phyloP scores from a whole-genome alignment of 2,329 filamentous ascomycete genomes.

The Nemania sp. region DNA sequence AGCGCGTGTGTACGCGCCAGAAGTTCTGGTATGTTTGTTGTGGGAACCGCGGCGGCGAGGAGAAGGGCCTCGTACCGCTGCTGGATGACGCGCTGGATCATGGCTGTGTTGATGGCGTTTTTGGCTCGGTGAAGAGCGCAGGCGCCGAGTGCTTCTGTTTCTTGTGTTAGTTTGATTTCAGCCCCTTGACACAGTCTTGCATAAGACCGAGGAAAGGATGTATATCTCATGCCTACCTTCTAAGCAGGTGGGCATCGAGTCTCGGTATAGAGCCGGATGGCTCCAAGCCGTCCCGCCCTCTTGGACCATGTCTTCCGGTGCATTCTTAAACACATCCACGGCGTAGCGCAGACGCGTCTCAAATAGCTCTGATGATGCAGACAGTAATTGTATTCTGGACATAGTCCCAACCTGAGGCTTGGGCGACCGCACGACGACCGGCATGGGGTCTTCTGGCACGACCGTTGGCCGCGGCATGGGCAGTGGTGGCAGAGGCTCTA shows the following conservation, averaged over 20 bases:
- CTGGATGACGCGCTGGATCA: conserved; percentile 26
- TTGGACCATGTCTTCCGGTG: conserved; percentile 20
- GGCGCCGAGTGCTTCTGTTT: conserved; percentile 22
- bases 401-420: not conserved
- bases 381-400: conserved; percentile 14
- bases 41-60: conserved; percentile 6
- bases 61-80: conserved; percentile 23
- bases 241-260: conserved; percentile 24
- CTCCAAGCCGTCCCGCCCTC: conserved; percentile 24
- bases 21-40: conserved; percentile 4
- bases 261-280: conserved; percentile 23
- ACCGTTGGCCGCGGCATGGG: not conserved
- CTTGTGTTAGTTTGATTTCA: conserved; percentile 4
- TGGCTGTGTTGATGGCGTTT: conserved; percentile 14
- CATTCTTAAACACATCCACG: conserved; percentile 17
- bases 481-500: conserved; percentile 1
- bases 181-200: too few relatives aligned
- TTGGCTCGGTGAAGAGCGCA: conserved; percentile 25
- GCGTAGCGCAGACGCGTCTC: conserved; percentile 21
- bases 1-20: conserved; percentile 26
- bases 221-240: conserved; percentile 19
- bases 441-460: conserved; percentile 12
- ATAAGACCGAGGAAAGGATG: not conserved
- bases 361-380: conserved; percentile 14
- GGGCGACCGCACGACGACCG: conserved; percentile 10